phyloP scores from a whole-genome alignment of 306 rosid species.

The Vigna angularis region DNA sequence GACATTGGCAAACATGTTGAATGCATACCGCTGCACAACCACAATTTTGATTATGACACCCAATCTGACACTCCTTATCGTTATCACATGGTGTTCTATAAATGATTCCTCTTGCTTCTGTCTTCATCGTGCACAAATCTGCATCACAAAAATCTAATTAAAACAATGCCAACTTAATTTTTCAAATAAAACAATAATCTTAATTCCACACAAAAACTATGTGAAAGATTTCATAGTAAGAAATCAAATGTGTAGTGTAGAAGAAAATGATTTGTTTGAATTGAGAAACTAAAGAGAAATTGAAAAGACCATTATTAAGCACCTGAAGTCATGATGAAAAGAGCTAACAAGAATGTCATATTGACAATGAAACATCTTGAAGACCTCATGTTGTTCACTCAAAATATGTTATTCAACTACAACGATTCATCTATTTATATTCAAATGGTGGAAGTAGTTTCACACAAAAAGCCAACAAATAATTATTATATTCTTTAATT shows the following conservation, averaged over 20 bases:
- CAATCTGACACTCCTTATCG: not conserved
- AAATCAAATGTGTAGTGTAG: too few relatives aligned
- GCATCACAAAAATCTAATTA: not conserved
- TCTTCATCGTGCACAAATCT: not conserved
- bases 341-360: not conserved
- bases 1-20: not conserved
- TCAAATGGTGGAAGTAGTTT: not conserved
- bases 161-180: too few relatives aligned
- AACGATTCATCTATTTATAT: not conserved
- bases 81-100: not conserved
- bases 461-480: not conserved
- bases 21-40: not conserved
- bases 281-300: too few relatives aligned
- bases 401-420: not conserved
- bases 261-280: too few relatives aligned
- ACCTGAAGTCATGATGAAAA: not conserved
- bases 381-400: not conserved
- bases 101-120: conserved; percentile 17
- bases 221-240: too few relatives aligned
- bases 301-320: too few relatives aligned
- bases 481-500: too few relatives aligned
- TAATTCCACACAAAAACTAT: too few relatives aligned
- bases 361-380: too few relatives aligned
- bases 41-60: not conserved
- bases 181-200: too few relatives aligned